Base-by-base conservation (phyloP, 2,329 filamentous ascomycete genomes). In the Ceratocystis ficicola region DNA sequence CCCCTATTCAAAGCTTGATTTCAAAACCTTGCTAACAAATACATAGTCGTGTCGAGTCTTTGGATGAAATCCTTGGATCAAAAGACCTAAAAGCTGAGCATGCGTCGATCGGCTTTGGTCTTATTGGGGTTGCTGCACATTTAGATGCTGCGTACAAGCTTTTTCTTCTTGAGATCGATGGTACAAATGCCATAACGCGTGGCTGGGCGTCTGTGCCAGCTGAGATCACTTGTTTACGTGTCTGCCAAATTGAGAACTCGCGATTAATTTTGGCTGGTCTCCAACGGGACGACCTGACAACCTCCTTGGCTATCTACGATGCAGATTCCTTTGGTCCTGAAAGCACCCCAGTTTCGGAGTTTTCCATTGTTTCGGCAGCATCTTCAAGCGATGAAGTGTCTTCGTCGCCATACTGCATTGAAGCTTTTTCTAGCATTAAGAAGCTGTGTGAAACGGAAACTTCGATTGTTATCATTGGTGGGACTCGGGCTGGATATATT, bases 401-500 rank as follows among this genome's bases (percentile, higher is more conserved):
- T 12, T 52, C 36, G 10, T n/a, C 41, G 28, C 67, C 17, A 62
- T 69, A 68, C 25, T 22, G 63, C 1, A 66, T 75, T 17, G 79
- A 81, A 66, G 73, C 79, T 1, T 72, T 82, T 22, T 82, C 78
- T 7, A 81, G 78, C 65, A 74, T 83, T 44, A 74, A 75, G 36
- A 68, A 71, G 50, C 69, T 77, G 6, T 70, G 71, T 1, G 71
- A 75, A 64, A 69, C 68, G 2, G 52, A 64, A 1, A 67, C 71
- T 12, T 71, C 70, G 5, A 70, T 72, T 0, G 70, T 75, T 15
- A 63, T 83, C 1, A 70, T 78, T 3, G 70, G 77, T 7, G 82
- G 82, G 7, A 83, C 80, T 30, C 77, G 81, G 64, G 79, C 79
- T 66, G 83, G 83, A 1, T 76, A 81, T 44, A 71, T 84, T 1